These are phyloP conservation scores for Penicillium digitatum DNA, from an alignment of 2,329 filamentous ascomycete genomes.

Conservation along the genomic window DNA sequence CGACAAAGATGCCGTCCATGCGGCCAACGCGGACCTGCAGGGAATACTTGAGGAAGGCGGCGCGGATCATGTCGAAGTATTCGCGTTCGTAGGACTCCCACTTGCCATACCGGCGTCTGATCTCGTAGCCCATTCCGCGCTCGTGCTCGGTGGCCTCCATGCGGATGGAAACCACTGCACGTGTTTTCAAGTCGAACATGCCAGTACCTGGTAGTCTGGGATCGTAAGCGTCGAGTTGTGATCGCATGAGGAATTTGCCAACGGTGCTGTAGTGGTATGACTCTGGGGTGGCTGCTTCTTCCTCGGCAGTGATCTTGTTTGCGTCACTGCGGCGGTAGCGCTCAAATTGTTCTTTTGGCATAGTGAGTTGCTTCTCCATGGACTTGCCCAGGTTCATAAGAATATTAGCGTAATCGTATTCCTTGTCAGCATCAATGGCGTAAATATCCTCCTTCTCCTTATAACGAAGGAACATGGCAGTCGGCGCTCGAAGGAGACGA, in stretches of 20 bases:
- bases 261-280: slow-evolving; percentile 83
- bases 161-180: slow-evolving; percentile 84
- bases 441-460: slow-evolving; percentile 82
- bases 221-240: slow-evolving; percentile 89
- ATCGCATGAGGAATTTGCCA: slow-evolving; percentile 88
- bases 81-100: slow-evolving; percentile 94
- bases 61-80: slow-evolving; percentile 92
- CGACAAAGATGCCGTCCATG: slow-evolving; percentile 98
- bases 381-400: slow-evolving; percentile 91
- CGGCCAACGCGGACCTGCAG: slow-evolving; percentile 93
- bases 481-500: slow-evolving; percentile 65
- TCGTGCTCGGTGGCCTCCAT: slow-evolving; percentile 75
- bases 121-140: slow-evolving; percentile 79
- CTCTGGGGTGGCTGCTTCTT: slow-evolving; percentile 68
- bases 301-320: slow-evolving; percentile 62
- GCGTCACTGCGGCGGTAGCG: slow-evolving; percentile 69
- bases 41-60: slow-evolving; percentile 94
- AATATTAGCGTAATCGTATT: slow-evolving; percentile 79
- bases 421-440: slow-evolving; percentile 93
- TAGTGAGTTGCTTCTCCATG: slow-evolving; percentile 90
- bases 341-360: slow-evolving; percentile 78
- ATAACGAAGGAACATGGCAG: slow-evolving; percentile 75
- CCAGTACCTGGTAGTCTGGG: slow-evolving; percentile 80
- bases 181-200: slow-evolving; percentile 94
- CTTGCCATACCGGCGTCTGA: slow-evolving; percentile 67